These are phyloP conservation scores for Boletus edulis DNA, from an alignment of 768 basidiomycete species.

Conservation along the genomic window DNA sequence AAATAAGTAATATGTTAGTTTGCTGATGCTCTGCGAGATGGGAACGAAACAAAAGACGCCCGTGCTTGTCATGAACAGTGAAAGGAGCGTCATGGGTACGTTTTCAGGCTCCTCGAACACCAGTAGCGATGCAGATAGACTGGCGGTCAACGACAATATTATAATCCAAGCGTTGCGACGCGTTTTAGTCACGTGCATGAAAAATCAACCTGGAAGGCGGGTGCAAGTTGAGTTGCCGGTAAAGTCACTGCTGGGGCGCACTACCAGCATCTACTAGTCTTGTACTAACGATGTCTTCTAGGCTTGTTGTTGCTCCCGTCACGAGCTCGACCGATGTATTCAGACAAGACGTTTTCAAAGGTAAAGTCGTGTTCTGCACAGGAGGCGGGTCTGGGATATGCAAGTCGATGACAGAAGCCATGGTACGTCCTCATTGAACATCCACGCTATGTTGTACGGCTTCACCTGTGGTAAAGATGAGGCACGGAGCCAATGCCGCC, in stretches of 20 bases:
- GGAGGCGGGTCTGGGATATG: slow-evolving; percentile 95
- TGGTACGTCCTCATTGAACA: slow-evolving; percentile 47
- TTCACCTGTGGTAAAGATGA: slow-evolving; percentile 51
- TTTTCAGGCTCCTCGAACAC: not conserved
- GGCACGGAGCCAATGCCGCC: slow-evolving; percentile 73
- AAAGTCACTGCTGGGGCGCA: too few relatives aligned
- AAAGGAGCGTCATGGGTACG: slow-evolving; percentile 20
- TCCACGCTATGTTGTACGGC: not conserved
- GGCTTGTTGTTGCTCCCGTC: slow-evolving; percentile 43
- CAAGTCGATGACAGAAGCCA: slow-evolving; percentile 78
- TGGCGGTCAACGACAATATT: not conserved
- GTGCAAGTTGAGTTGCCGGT: too few relatives aligned
- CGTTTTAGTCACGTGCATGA: slow-evolving; percentile 18
- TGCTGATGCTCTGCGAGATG: slow-evolving; percentile 24
- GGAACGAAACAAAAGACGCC: slow-evolving; percentile 27
- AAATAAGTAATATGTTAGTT: too few relatives aligned
- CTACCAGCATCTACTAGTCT: too few relatives aligned
- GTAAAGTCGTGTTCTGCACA: slow-evolving; percentile 88
- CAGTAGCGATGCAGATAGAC: not conserved
- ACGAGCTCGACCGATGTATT: slow-evolving; percentile 63
- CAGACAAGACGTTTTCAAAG: slow-evolving; percentile 79
- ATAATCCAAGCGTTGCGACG: not conserved
- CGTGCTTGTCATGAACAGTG: slow-evolving; percentile 21
- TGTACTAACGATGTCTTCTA: slow-evolving; percentile 34
- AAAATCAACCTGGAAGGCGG: not conserved